These are phyloP conservation scores for Drosera capensis DNA, from an alignment of 148 eudicot species.

Conservation along the genomic window DNA sequence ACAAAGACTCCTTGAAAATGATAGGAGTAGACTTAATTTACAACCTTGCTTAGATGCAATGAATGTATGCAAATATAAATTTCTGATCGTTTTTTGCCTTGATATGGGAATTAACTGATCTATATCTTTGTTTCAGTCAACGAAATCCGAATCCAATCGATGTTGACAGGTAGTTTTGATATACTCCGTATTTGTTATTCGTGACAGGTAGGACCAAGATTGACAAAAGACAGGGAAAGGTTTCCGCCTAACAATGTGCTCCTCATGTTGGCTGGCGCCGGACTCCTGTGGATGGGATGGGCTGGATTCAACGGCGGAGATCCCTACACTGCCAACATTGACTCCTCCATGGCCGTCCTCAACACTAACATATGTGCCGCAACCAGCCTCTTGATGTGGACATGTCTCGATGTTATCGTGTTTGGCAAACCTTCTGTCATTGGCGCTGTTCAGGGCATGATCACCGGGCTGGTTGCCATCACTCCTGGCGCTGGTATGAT, in stretches of 20 bases:
- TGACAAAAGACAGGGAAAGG: conserved; percentile 38
- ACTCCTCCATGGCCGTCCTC: conserved; percentile 38
- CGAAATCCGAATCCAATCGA: too few relatives aligned
- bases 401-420: conserved; percentile 36
- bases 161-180: too few relatives aligned
- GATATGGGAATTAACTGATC: too few relatives aligned
- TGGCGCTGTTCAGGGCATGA: conserved; percentile 70
- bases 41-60: too few relatives aligned
- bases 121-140: too few relatives aligned
- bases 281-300: conserved; percentile 60
- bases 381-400: conserved; percentile 50
- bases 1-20: too few relatives aligned
- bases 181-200: too few relatives aligned
- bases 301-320: conserved; percentile 58
- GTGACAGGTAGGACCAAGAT: conserved; percentile 59
- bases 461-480: conserved; percentile 54
- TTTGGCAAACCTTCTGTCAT: conserved; percentile 49
- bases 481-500: conserved; percentile 48
- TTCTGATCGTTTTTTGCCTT: too few relatives aligned
- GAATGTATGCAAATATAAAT: too few relatives aligned
- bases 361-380: conserved; percentile 52
- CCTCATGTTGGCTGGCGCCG: conserved; percentile 42
- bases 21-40: too few relatives aligned
- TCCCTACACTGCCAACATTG: conserved; percentile 33
- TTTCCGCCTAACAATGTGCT: conserved; percentile 50